Conservation (phyloP, 495 filamentous ascomycete species). For the Hypoxylon intermedium region DNA sequence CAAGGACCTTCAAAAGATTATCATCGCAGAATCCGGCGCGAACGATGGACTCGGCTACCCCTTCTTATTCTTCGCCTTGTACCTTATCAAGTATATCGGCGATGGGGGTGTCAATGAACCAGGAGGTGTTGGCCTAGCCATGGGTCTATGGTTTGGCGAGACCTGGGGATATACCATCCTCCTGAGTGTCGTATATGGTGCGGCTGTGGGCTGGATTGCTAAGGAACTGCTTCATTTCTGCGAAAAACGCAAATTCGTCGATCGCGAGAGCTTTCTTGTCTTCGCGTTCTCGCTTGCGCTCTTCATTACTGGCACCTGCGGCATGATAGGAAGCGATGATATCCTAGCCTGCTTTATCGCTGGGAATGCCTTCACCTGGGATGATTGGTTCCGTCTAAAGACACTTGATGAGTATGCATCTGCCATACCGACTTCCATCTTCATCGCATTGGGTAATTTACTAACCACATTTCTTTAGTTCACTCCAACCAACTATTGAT, state of each 20-base stretch:
- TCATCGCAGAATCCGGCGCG: conserved; percentile 87
- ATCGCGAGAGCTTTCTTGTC: conserved; percentile 88
- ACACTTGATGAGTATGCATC: conserved; percentile 74
- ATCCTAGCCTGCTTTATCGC: conserved; percentile 93
- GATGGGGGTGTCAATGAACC: conserved; percentile 53
- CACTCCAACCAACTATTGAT: conserved; percentile 90
- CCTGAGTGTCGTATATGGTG: conserved; percentile 79
- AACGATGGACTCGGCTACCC: conserved; percentile 96
- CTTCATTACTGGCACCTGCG: conserved; percentile 86
- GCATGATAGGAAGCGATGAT: conserved; percentile 90
- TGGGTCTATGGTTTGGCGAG: conserved; percentile 85
- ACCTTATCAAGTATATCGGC: conserved; percentile 77
- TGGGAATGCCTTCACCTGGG: conserved; percentile 89
- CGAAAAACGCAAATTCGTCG: conserved; percentile 81
- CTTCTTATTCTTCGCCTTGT: conserved; percentile 85
- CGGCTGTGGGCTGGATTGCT: conserved; percentile 77
- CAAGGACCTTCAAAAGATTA: conserved; percentile 80
- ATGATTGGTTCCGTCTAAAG: conserved; percentile 90
- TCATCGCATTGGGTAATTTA: not conserved
- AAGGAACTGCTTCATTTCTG: conserved; percentile 85
- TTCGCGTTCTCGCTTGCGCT: conserved; percentile 63
- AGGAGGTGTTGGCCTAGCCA: conserved; percentile 70
- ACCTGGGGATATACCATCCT: conserved; percentile 86
- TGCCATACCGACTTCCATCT: not conserved
- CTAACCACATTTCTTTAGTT: conserved; percentile 43